Evolutionary conservation across 495 filamentous ascomycete genomes (phyloP), one percentile per base, ranked within the genome.

Genomic region (Penicillium argentinense): DNA sequence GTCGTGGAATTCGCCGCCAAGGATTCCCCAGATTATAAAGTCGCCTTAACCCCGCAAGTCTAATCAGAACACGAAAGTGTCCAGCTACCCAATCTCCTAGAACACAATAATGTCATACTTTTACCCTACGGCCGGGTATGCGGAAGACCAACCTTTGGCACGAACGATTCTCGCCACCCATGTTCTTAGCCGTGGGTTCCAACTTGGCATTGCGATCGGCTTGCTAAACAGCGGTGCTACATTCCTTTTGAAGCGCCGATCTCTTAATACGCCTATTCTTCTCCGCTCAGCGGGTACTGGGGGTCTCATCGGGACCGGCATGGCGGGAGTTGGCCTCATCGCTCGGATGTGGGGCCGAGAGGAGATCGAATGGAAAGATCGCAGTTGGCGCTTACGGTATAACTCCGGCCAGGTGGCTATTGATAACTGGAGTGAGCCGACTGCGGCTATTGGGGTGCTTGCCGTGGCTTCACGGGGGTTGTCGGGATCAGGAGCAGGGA

Each of bases 311-410:
- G 65, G 59, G 1, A 52, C 59, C 5, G 71, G 51, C 0, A 26
- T 71, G 1, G 13, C 69, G 11, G 49, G 55, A n/a, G 26, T 75
- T 6, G 66, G 37, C 23, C 42, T 81, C 9, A 34, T 61, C 9
- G 64, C 24, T 0, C 58, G 74, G 7, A 84, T 86, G 82, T 66
- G 64, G 52, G 74, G 73, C 0, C 58, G 67, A 16, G 73, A 82
- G 53, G 67, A 75, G 32, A 78, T 84, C 45, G 82, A 85, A 55
- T 85, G 82, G 82, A 57, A 76, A 49, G 81, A 85, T 58, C 72
- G 82, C 24, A 66, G 67, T 29, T 86, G 81, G 81, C 61, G 81
- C 21, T 45, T 85, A 36, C 51, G 77, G 30, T 75, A 75, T 49
- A 83, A 78, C 54, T 53, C 59, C 38, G 68, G 74, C 0, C 79